Conservation (phyloP, 139 green algal genomes). For the Mesotaenium endlicherianum region DNA sequence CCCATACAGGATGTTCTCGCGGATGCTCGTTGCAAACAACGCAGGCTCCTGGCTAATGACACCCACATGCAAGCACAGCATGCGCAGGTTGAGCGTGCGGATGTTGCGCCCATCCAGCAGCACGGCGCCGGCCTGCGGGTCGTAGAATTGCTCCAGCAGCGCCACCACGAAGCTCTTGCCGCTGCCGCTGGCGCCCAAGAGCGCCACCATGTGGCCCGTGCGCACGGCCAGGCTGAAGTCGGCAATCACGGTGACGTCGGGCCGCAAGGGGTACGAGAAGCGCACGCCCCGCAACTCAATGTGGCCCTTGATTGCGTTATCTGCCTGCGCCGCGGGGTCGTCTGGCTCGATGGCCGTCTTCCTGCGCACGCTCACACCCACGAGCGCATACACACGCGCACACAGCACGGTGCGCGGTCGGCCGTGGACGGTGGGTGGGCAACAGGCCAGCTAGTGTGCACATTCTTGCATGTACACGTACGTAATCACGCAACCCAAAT, state of each 20-base stretch:
- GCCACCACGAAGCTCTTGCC: conserved; percentile 88
- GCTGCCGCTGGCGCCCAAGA: conserved; percentile 82
- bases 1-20: conserved; percentile 84
- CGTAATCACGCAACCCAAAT: not conserved
- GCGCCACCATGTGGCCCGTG: conserved; percentile 79
- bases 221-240: conserved; percentile 64
- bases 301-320: conserved; percentile 46
- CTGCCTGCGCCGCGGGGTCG: not conserved
- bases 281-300: conserved; percentile 66
- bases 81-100: conserved; percentile 66
- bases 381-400: no score
- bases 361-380: conserved; percentile 21
- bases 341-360: conserved; percentile 35
- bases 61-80: conserved; percentile 69
- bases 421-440: not conserved
- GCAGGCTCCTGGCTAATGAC: conserved; percentile 81
- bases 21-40: conserved; percentile 69
- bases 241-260: conserved; percentile 45
- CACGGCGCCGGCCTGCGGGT: conserved; percentile 65
- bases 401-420: not conserved
- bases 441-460: not conserved
- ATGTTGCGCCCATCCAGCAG: conserved; percentile 81
- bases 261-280: conserved; percentile 75
- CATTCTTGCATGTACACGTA: not conserved
- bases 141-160: conserved; percentile 91